These are phyloP conservation scores for Piper betle DNA, from an alignment of 164 flowering plant species.

Conservation along the genomic window DNA sequence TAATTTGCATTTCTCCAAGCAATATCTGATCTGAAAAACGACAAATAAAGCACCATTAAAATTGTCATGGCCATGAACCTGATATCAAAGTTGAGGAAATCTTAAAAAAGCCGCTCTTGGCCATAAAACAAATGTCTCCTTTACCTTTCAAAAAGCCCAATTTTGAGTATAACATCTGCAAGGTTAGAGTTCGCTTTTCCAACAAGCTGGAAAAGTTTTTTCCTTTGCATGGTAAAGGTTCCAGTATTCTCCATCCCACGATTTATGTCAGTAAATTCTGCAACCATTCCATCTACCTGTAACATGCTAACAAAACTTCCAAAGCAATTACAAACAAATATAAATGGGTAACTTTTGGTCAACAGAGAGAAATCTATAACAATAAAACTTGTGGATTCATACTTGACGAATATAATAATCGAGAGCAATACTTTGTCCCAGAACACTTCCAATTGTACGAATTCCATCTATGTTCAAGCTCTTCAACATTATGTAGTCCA, in stretches of 20 bases:
- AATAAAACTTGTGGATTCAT: background rate
- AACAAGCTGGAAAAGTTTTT: conserved; percentile 83
- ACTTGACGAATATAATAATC: conserved; percentile 98
- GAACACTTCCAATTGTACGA: conserved; percentile 91
- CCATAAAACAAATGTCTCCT: background rate
- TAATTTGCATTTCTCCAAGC: conserved; percentile 96
- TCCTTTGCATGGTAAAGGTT: conserved; percentile 83
- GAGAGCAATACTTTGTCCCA: conserved; percentile 96
- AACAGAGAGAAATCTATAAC: background rate
- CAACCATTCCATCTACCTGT: conserved; percentile 98
- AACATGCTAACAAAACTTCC: background rate
- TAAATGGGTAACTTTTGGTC: background rate
- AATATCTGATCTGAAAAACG: conserved; percentile 67
- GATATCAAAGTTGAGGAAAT: too few relatives aligned
- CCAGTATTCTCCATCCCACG: conserved; percentile 95
- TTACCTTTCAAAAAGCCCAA: conserved; percentile 95
- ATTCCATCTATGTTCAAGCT: conserved; percentile 79
- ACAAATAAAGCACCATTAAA: background rate
- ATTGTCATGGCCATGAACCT: too few relatives aligned
- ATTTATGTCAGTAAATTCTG: conserved; percentile 89
- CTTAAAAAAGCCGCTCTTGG: too few relatives aligned
- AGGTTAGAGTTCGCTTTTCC: conserved; percentile 95
- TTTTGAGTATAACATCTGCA: conserved; percentile 90
- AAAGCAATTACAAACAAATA: background rate
- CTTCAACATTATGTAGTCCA: conserved; percentile 81